Evolutionary conservation across 371 early-diverging fungal genomes (phyloP).

Genomic region (Phascolomyces articulosus): DNA sequence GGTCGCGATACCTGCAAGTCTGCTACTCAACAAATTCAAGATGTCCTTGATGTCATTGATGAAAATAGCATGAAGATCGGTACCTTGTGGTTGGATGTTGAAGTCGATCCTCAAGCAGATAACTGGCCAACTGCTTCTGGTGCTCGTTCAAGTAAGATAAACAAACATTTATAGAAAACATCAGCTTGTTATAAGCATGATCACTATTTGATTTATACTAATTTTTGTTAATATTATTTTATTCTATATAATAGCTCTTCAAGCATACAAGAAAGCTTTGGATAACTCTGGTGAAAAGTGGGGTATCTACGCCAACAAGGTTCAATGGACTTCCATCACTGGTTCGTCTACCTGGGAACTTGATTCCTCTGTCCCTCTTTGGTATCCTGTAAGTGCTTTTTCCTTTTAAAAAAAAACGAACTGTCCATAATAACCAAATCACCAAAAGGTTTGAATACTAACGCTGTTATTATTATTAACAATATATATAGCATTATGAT

Average conservation of each 20-base stretch:
- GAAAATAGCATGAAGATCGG: constrained; percentile 21
- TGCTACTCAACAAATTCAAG: constrained; percentile 21
- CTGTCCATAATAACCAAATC: too few species aligned
- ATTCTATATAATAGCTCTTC: constrained; percentile 7
- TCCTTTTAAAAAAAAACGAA: too few species aligned
- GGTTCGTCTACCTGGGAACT: constrained; percentile 17
- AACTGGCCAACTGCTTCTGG: constrained; percentile 23
- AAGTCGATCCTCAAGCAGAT: constrained; percentile 22
- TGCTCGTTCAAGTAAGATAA: constrained; percentile 17
- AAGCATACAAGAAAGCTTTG: constrained; percentile 18
- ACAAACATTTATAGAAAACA: too few species aligned
- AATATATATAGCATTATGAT: constrained; percentile 12
- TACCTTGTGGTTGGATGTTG: constrained; percentile 29
- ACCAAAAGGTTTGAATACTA: too few species aligned
- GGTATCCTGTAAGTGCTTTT: constrained; percentile 15
- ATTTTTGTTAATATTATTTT: too few species aligned
- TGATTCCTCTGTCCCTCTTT: constrained; percentile 23
- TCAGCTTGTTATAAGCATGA: too few species aligned
- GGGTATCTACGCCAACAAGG: constrained; percentile 23
- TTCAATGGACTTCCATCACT: constrained; percentile 25
- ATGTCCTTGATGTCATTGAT: constrained; percentile 14
- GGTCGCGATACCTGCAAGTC: constrained; percentile 29
- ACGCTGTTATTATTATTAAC: too few species aligned
- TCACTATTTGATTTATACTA: too few species aligned
- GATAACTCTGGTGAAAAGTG: constrained; percentile 22